phyloP scores from a whole-genome alignment of 129 eudicot genomes.

The Helianthus annuus region DNA sequence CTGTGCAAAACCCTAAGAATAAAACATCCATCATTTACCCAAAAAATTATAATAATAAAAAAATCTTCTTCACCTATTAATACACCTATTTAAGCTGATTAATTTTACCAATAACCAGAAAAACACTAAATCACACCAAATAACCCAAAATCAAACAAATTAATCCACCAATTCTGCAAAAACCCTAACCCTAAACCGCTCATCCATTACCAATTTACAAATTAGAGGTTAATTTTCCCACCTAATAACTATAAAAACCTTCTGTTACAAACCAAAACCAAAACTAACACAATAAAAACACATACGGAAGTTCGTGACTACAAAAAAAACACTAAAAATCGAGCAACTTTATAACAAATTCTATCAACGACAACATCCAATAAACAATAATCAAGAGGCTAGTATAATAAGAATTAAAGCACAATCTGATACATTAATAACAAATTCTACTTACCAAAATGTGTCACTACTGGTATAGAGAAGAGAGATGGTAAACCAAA shows the following conservation, averaged over 20 bases:
- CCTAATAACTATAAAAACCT: neutral
- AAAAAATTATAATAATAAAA: too few relatives aligned
- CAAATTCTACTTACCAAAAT: too few relatives aligned
- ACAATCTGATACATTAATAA: constrained; percentile 30
- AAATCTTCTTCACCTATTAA: too few relatives aligned
- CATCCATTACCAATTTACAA: constrained; percentile 18
- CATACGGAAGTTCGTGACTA: constrained; percentile 16
- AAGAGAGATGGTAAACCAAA: too few relatives aligned
- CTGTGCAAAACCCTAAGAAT: neutral
- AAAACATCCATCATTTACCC: too few relatives aligned
- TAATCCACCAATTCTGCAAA: constrained; percentile 15
- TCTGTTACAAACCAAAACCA: neutral
- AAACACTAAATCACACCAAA: constrained; percentile 14
- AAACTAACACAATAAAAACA: neutral
- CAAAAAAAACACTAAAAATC: constrained; percentile 21
- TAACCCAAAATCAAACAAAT: constrained; percentile 11
- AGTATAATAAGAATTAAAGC: constrained; percentile 2
- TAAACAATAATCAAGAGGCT: constrained; percentile 15
- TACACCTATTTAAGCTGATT: too few relatives aligned
- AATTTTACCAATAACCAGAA: too few relatives aligned
- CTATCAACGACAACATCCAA: neutral
- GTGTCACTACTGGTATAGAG: too few relatives aligned
- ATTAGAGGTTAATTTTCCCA: neutral
- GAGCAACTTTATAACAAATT: constrained; percentile 16
- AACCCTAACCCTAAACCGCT: constrained; percentile 23